phyloP scores from a whole-genome alignment of 768 basidiomycete species.

The Podaxis sp. region DNA sequence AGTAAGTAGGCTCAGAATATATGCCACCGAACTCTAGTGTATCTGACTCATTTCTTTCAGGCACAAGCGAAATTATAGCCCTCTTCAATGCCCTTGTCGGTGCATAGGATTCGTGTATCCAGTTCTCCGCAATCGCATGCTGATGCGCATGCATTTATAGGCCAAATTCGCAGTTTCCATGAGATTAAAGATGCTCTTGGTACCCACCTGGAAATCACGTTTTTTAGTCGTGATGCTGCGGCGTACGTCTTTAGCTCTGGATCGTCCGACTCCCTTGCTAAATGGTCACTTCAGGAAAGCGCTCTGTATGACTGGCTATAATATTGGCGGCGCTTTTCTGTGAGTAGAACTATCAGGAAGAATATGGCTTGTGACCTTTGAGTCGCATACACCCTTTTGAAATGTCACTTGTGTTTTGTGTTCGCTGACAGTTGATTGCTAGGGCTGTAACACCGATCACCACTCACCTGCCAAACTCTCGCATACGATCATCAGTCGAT shows the following conservation, averaged over 20 bases:
- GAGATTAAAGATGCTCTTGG: conserved; percentile 37
- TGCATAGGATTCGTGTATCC: conserved; percentile 20
- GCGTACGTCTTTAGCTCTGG: conserved; percentile 35
- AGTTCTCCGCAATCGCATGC: not conserved
- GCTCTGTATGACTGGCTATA: conserved; percentile 64
- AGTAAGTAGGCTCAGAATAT: conserved; percentile 24
- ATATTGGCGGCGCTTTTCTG: conserved; percentile 52
- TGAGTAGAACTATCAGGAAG: conserved; percentile 31
- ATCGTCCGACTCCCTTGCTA: conserved; percentile 2
- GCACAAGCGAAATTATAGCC: conserved; percentile 46
- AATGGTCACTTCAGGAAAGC: conserved; percentile 47
- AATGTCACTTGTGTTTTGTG: conserved; percentile 20
- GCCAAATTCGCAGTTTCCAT: conserved; percentile 48
- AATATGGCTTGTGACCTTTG: not conserved
- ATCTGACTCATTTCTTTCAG: conserved; percentile 13
- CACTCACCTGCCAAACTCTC: conserved; percentile 21
- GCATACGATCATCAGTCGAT: conserved; percentile 29
- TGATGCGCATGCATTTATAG: conserved; percentile 26
- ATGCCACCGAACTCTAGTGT: not conserved
- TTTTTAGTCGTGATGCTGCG: conserved; percentile 50
- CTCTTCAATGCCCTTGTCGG: conserved; percentile 60
- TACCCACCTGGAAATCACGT: conserved; percentile 49
- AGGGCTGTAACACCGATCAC: conserved; percentile 39
- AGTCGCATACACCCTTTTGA: conserved; percentile 9
- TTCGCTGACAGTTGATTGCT: conserved; percentile 17